A percentile compares a stretch with the other conserved stretches of the same genome.
Evolutionary conservation across 495 filamentous ascomycete species (phyloP).

Genomic region (Massariosphaeria phaeospora): DNA sequence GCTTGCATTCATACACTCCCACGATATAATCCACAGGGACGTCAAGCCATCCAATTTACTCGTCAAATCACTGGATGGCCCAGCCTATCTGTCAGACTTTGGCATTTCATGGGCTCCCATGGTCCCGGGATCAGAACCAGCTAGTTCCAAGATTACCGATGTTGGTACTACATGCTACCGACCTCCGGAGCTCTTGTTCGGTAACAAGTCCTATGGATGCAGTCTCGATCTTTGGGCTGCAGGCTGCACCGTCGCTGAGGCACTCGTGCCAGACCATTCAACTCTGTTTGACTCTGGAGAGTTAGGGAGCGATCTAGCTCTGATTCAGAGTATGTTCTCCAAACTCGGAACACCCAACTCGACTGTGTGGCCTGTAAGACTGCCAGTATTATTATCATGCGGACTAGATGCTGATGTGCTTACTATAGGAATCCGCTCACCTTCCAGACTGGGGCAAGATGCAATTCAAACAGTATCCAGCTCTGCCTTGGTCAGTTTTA

Average conservation of each 20-base stretch:
- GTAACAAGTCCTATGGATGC: constrained; percentile 62
- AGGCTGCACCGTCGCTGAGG: constrained; percentile 73
- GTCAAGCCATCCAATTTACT: constrained; percentile 90
- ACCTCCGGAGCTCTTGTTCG: constrained; percentile 86
- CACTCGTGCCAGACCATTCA: constrained; percentile 42
- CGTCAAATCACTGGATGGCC: constrained; percentile 59
- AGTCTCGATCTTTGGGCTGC: constrained; percentile 86
- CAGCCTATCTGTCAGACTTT: constrained; percentile 81
- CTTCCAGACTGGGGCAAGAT: constrained; percentile 67
- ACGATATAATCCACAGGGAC: constrained; percentile 84
- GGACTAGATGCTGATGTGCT: constrained; percentile 4
- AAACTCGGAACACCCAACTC: constrained; percentile 77
- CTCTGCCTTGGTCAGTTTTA: constrained; percentile 51
- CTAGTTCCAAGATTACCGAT: constrained; percentile 73
- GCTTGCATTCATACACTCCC: constrained; percentile 63
- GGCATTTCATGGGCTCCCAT: constrained; percentile 77
- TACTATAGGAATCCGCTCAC: constrained; percentile 48
- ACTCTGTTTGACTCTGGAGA: constrained; percentile 80
- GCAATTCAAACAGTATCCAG: constrained; percentile 52
- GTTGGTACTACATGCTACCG: constrained; percentile 90
- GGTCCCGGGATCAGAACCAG: constrained; percentile 57
- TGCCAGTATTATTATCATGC: not conserved
- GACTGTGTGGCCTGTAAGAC: constrained; percentile 68
- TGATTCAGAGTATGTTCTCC: constrained; percentile 86
- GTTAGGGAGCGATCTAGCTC: constrained; percentile 82